These are phyloP conservation scores for Eucalyptus dawsonii DNA, from an alignment of 345 rosid species.

Conservation along the genomic window DNA sequence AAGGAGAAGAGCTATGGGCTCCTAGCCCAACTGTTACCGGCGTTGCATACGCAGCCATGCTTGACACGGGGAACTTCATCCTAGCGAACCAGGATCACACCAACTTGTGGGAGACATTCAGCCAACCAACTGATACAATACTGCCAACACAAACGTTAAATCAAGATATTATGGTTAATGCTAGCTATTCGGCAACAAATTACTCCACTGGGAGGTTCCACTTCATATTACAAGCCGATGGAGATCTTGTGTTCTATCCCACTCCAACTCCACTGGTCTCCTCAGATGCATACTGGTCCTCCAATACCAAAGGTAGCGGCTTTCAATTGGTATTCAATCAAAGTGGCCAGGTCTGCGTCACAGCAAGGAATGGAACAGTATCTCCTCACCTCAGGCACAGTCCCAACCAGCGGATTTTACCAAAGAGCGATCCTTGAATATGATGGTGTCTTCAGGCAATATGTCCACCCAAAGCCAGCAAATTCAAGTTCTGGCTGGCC, in stretches of 20 bases:
- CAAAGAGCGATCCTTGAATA: conserved; percentile 35
- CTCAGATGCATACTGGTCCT: conserved; percentile 6
- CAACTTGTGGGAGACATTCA: conserved; percentile 35
- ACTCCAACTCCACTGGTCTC: not conserved
- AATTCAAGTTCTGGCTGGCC: conserved; percentile 3
- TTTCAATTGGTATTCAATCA: conserved; percentile 22
- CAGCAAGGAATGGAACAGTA: conserved; percentile 2
- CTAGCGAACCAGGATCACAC: not conserved
- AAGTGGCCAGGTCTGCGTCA: conserved; percentile 28
- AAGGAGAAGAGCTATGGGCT: conserved; percentile 12
- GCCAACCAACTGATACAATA: conserved; percentile 38
- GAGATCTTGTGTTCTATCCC: conserved; percentile 16
- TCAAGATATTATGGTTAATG: not conserved
- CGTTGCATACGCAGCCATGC: conserved; percentile 28
- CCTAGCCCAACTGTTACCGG: not conserved
- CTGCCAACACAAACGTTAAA: conserved; percentile 28
- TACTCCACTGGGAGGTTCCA: conserved; percentile 18
- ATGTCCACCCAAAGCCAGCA: conserved; percentile 25
- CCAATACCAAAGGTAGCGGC: not conserved
- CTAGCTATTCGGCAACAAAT: conserved; percentile 9
- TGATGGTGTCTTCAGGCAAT: conserved; percentile 46
- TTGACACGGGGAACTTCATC: conserved; percentile 41
- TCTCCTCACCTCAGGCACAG: not conserved
- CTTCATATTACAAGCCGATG: conserved; percentile 11
- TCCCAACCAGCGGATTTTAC: conserved; percentile 6